Base-by-base conservation (phyloP, 75 land plant species). In the Isoetes taiwanensis region DNA sequence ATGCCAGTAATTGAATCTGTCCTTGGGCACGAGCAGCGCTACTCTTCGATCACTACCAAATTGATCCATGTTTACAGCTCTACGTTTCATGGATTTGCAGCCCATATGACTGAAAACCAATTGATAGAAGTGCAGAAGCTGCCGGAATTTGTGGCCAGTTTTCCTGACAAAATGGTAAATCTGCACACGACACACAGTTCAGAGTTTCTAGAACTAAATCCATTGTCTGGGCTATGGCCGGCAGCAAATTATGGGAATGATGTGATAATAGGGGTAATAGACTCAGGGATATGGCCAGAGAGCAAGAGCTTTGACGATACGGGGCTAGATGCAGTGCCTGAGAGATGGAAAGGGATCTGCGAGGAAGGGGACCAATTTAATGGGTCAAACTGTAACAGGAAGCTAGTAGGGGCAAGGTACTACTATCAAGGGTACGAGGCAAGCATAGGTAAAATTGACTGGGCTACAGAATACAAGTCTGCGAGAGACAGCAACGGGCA, bases 271-370 rank as follows among this genome's bases (percentile, higher is more conserved):
- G 90, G 90, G 0, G 77, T 85, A 9, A 43, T 83, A 8, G 87
- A 83, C 57, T 79, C 88, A 25, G 97, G 97, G 0, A 73, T 76
- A 1, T 85, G 84, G 91, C 97, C 97, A 29, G 90, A 82, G 61
- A 68, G 69, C 27, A 65, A 73, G 75, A 82, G 86, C 68, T 90
- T 68, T 59, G 52, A 64, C 20, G 97, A 90, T 43, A 10, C 58
- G 3, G 84, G 81, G 3, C 12, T 82, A 0, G 84, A 80, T 1
- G 72, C 90, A 17, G 64, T 78, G 0, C 84, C 84, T 33, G 52
- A 61, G 2, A 34, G 43, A 23, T 90, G 91, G 91, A 81, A 75
- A 34, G 97, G 97, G 1, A 71, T 32, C 37, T 90, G 97, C 59
- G 74, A 72, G 42, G n/a, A 35, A 0, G 86, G 91, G 12, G 58